Evolutionary conservation across 2,329 filamentous ascomycete species (phyloP).

Genomic region (Diplodia sapinea): DNA sequence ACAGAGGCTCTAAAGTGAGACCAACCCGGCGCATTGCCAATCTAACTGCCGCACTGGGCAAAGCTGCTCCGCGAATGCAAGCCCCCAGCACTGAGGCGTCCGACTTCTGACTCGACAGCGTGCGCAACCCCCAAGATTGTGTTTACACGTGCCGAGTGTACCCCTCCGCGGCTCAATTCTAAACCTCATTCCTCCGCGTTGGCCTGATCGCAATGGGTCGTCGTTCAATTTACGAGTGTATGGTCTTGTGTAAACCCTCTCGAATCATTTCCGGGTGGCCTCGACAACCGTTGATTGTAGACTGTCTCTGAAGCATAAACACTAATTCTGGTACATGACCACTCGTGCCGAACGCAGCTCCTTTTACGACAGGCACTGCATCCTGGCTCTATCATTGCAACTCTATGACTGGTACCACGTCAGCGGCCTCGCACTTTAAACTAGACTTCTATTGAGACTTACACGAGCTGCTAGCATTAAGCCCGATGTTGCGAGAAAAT

Average conservation of each 20-base stretch:
- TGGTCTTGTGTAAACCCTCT: too few species aligned
- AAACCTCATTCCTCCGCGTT: not conserved
- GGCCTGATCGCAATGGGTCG: too few species aligned
- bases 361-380: slow-evolving; percentile 53
- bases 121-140: not conserved
- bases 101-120: slow-evolving; percentile 16
- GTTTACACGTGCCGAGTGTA: slow-evolving; percentile 9
- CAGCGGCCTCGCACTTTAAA: not conserved
- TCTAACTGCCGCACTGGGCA: slow-evolving; percentile 18
- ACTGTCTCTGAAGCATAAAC: not conserved
- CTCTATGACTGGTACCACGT: not conserved
- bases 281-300: not conserved
- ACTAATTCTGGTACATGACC: slow-evolving; percentile 42
- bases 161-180: slow-evolving; percentile 2
- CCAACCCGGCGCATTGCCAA: not conserved
- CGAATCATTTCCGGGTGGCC: too few species aligned
- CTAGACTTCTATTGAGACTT: slow-evolving; percentile 51
- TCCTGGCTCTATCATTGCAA: not conserved
- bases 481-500: slow-evolving; percentile 59
- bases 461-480: slow-evolving; percentile 75
- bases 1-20: not conserved
- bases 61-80: slow-evolving; percentile 10
- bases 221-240: too few species aligned
- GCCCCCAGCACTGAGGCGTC: slow-evolving; percentile 9
- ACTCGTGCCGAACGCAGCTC: slow-evolving; percentile 61